A percentile compares a stretch with the other conserved stretches of the same genome.
These are phyloP conservation scores for Fusarium lateritium DNA, from an alignment of 2,329 filamentous ascomycete species.

Conservation along the genomic window DNA sequence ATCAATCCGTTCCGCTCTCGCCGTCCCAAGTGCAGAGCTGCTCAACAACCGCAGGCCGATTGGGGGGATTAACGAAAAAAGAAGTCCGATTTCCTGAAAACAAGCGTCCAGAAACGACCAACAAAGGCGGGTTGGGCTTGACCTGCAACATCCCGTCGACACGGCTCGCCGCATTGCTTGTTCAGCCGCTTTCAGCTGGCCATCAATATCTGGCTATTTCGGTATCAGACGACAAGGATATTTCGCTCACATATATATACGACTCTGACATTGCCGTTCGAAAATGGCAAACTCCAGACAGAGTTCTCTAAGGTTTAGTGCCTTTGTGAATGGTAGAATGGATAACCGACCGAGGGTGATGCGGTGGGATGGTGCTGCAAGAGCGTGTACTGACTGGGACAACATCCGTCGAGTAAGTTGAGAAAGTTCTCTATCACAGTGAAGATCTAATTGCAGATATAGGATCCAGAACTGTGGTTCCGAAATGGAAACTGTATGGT, in stretches of 20 bases:
- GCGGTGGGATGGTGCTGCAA: constrained; percentile 67
- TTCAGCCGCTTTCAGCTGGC: constrained; percentile 15
- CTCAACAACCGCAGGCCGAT: constrained; percentile 23
- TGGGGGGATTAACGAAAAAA: not conserved
- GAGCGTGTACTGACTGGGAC: constrained; percentile 62
- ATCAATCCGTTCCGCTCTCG: not conserved
- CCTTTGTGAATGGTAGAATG: constrained; percentile 49
- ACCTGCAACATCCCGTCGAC: constrained; percentile 42
- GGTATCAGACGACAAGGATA: not conserved
- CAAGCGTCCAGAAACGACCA: constrained; percentile 16
- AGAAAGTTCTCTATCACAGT: not conserved
- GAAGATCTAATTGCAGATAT: constrained; percentile 16
- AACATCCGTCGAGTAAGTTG: constrained; percentile 62
- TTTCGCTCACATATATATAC: constrained; percentile 17
- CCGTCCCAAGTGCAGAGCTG: not conserved
- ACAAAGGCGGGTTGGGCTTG: constrained; percentile 17
- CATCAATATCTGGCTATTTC: constrained; percentile 14
- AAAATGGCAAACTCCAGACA: constrained; percentile 31
- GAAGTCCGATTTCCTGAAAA: constrained; percentile 3
- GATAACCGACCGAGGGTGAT: constrained; percentile 52
- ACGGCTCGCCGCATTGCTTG: constrained; percentile 32
- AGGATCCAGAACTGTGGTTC: constrained; percentile 82
- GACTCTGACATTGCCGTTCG: not conserved
- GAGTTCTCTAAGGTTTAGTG: constrained; percentile 47
- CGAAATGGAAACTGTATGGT: constrained; percentile 78